Evolutionary conservation across 140 eudicot genomes (phyloP).

Genomic region (Senecio squalidus): DNA sequence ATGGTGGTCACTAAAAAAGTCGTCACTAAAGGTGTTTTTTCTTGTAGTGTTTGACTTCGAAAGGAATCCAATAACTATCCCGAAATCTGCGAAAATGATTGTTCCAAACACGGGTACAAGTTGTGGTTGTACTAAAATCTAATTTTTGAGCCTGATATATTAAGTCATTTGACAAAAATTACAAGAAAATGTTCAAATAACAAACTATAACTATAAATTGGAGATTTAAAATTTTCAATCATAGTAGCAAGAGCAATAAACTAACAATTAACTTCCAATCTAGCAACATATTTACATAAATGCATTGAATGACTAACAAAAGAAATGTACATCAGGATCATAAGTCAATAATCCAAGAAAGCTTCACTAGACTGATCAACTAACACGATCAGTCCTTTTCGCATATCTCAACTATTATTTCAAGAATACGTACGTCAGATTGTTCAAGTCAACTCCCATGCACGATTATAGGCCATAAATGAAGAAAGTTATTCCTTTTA

Average conservation of each 20-base stretch:
- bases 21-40: too few relatives aligned
- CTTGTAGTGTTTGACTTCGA: too few relatives aligned
- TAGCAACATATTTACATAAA: background rate
- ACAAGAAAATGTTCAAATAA: too few relatives aligned
- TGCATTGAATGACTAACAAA: background rate
- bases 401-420: background rate
- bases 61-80: too few relatives aligned
- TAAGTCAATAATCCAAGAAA: background rate
- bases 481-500: slow-evolving; percentile 5
- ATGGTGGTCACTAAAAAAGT: too few relatives aligned
- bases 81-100: too few relatives aligned
- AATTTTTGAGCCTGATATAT: too few relatives aligned
- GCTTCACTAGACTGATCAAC: background rate
- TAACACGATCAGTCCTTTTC: background rate
- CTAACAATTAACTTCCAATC: background rate
- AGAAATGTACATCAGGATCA: background rate
- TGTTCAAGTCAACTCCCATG: slow-evolving; percentile 21
- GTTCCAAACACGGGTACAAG: too few relatives aligned
- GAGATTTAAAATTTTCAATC: background rate
- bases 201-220: background rate
- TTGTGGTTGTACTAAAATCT: too few relatives aligned
- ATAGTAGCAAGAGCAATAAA: background rate
- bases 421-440: background rate
- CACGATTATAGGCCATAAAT: slow-evolving; percentile 5
- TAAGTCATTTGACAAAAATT: too few relatives aligned